Evolutionary conservation across 257 asterid species (phyloP).

Genomic region (Linderniella brevidens): DNA sequence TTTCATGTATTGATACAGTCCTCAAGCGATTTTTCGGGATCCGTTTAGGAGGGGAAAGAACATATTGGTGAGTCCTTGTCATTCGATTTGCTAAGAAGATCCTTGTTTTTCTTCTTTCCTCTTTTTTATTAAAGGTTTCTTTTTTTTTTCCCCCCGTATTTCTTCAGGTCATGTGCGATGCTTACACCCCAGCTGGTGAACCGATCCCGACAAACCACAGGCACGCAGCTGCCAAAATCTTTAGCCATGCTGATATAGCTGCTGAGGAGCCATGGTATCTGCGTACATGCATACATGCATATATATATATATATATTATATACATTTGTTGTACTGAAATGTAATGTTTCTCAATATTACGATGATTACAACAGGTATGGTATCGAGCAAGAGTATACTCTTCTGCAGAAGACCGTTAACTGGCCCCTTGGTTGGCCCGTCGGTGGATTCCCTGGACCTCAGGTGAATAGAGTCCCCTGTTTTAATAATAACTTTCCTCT

Average conservation of each 20-base stretch:
- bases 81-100: background rate
- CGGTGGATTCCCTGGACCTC: constrained; percentile 8
- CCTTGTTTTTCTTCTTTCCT: background rate
- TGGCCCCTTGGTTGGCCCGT: constrained; percentile 9
- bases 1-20: constrained; percentile 3
- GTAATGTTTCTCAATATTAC: background rate
- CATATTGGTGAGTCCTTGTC: constrained; percentile 6
- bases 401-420: constrained; percentile 4
- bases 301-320: background rate
- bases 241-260: background rate
- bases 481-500: too few species aligned
- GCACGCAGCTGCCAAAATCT: constrained; percentile 2
- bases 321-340: too few species aligned
- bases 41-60: constrained; percentile 17
- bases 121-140: background rate
- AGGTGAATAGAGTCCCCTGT: constrained; percentile 1
- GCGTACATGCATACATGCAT: background rate
- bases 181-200: constrained; percentile 7
- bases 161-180: constrained; percentile 5
- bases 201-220: constrained; percentile 8
- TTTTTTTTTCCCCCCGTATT: background rate
- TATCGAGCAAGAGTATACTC: constrained; percentile 5
- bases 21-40: constrained; percentile 19
- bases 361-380: constrained; percentile 4
- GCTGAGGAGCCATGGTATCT: constrained; percentile 7